A percentile compares a stretch with the other conserved stretches of the same genome.
These are phyloP conservation scores for Boletus huronensis DNA, from an alignment of 768 basidiomycete species.

Conservation along the genomic window DNA sequence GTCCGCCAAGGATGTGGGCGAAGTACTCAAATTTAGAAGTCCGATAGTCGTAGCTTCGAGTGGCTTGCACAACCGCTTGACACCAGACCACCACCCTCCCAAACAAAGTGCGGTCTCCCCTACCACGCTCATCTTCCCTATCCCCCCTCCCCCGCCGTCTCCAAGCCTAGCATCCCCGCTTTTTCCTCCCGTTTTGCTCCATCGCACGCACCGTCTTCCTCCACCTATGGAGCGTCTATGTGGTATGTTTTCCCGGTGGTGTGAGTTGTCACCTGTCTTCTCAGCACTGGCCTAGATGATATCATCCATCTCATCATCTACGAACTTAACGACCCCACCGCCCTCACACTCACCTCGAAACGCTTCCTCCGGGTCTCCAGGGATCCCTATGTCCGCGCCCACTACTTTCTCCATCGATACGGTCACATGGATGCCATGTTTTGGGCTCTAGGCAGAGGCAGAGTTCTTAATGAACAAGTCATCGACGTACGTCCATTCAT, in stretches of 20 bases:
- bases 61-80: conserved; percentile 32
- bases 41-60: conserved; percentile 32
- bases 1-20: conserved; percentile 25
- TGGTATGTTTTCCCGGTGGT: conserved; percentile 42
- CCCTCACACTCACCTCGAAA: conserved; percentile 54
- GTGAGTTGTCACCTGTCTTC: conserved; percentile 4
- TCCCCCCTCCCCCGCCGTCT: background rate
- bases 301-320: conserved; percentile 71
- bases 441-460: conserved; percentile 71
- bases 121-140: background rate
- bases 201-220: background rate
- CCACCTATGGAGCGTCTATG: conserved; percentile 60
- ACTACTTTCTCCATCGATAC: conserved; percentile 74
- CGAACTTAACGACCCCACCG: conserved; percentile 62
- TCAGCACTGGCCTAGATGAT: conserved; percentile 42
- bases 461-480: conserved; percentile 57
- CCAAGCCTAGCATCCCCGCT: background rate
- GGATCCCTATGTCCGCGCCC: conserved; percentile 73
- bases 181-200: background rate
- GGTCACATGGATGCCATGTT: conserved; percentile 69
- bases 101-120: conserved; percentile 27
- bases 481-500: conserved; percentile 54
- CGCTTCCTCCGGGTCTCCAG: conserved; percentile 61
- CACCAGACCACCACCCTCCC: conserved; percentile 33
- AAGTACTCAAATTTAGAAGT: conserved; percentile 34